Conservation (phyloP, 2,329 filamentous ascomycete genomes). For the Claviceps lovelessii region DNA sequence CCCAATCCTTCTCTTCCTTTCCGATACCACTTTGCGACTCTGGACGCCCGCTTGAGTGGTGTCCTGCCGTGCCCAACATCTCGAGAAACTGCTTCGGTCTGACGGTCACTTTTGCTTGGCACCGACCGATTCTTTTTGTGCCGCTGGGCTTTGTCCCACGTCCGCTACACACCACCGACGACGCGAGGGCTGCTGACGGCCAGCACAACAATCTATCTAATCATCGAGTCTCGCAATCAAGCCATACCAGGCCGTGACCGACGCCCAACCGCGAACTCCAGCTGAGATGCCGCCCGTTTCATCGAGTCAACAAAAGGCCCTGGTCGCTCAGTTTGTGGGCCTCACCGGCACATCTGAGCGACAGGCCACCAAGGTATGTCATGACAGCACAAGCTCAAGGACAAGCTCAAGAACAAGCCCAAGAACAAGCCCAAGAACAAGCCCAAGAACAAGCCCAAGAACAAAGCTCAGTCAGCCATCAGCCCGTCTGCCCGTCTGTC, state of each 20-base stretch:
- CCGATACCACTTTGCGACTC: neutral
- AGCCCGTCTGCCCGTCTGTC: neutral
- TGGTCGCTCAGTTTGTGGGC: slow-evolving; percentile 27
- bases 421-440: neutral
- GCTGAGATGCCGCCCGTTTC: slow-evolving; percentile 25
- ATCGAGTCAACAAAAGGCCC: slow-evolving; percentile 24
- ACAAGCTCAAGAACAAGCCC: neutral
- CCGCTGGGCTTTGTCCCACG: neutral
- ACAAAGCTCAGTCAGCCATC: neutral
- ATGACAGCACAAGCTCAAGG: neutral
- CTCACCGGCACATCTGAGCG: slow-evolving; percentile 31
- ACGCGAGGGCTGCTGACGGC: neutral
- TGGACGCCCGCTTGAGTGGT: slow-evolving; percentile 1
- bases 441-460: neutral
- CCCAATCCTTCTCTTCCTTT: neutral
- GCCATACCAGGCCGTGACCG: neutral
- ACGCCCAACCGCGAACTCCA: neutral
- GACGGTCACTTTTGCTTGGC: neutral
- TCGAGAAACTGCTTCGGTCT: neutral
- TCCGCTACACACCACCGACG: neutral
- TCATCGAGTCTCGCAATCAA: neutral
- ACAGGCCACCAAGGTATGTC: slow-evolving; percentile 30
- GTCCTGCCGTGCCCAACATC: neutral
- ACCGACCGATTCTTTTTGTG: neutral
- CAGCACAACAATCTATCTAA: neutral